A percentile compares a stretch with the other conserved stretches of the same genome.
Conservation (phyloP, 2,329 filamentous ascomycete species). For the Aspergillus bombycis region DNA sequence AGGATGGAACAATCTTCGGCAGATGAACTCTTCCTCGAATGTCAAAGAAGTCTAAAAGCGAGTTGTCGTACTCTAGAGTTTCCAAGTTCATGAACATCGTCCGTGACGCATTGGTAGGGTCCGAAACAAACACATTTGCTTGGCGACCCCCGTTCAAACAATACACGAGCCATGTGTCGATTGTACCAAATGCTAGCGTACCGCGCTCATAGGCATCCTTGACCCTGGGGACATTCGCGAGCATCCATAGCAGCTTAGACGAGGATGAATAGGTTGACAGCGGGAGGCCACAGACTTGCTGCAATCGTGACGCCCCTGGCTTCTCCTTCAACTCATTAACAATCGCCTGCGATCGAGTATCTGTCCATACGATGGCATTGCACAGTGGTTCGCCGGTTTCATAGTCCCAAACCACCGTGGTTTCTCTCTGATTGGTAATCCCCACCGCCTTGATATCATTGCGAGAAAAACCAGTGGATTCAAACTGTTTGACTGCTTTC, state of each 20-base stretch:
- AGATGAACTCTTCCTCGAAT: slow-evolving; percentile 74
- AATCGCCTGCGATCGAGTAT: slow-evolving; percentile 75
- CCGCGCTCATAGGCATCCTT: slow-evolving; percentile 73
- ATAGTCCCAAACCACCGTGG: slow-evolving; percentile 81
- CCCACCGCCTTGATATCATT: slow-evolving; percentile 73
- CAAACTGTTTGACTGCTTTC: slow-evolving; percentile 70
- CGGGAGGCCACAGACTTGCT: slow-evolving; percentile 74
- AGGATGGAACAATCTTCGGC: slow-evolving; percentile 80
- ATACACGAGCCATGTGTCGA: slow-evolving; percentile 87
- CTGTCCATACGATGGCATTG: slow-evolving; percentile 88
- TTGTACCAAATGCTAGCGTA: slow-evolving; percentile 78
- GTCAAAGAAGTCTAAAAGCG: slow-evolving; percentile 76
- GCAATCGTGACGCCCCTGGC: slow-evolving; percentile 67
- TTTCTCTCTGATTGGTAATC: slow-evolving; percentile 90
- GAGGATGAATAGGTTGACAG: slow-evolving; percentile 86
- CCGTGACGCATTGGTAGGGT: slow-evolving; percentile 82
- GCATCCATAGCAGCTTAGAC: slow-evolving; percentile 81
- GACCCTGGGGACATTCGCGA: slow-evolving; percentile 72
- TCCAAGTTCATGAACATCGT: slow-evolving; percentile 93
- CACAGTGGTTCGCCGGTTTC: slow-evolving; percentile 77
- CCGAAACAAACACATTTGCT: slow-evolving; percentile 75
- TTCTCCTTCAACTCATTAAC: slow-evolving; percentile 74
- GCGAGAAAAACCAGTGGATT: slow-evolving; percentile 64
- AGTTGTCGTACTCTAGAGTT: slow-evolving; percentile 76
- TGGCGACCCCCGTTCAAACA: slow-evolving; percentile 71